These are phyloP conservation scores for Pyronema domesticum DNA, from an alignment of 495 filamentous ascomycete species.

Conservation along the genomic window DNA sequence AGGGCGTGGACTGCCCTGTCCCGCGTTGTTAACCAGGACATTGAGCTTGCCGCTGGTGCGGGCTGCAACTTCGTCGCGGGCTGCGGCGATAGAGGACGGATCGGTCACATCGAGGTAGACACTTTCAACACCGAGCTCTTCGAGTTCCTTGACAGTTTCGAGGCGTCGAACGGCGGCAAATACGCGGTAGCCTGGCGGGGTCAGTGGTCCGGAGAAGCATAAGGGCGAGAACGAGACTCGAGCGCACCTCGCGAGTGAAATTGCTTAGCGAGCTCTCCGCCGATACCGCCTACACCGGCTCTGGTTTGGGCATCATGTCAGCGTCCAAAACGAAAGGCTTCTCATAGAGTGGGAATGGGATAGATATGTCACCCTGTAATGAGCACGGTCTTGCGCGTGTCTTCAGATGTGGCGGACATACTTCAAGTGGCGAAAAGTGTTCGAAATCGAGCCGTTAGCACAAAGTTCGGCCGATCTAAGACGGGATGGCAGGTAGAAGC, in stretches of 20 bases:
- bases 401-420: not conserved
- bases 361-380: conserved; percentile 15
- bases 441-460: too few species aligned
- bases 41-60: conserved; percentile 28
- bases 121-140: conserved; percentile 29
- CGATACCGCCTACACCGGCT: conserved; percentile 32
- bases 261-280: conserved; percentile 34
- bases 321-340: not conserved
- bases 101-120: conserved; percentile 34
- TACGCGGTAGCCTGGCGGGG: conserved; percentile 28
- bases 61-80: conserved; percentile 9
- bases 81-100: conserved; percentile 25
- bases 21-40: conserved; percentile 40
- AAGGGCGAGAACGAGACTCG: not conserved
- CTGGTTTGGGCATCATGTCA: not conserved
- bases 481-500: too few species aligned
- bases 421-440: too few species aligned
- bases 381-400: conserved; percentile 15
- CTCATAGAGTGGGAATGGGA: not conserved
- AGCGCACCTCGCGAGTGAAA: conserved; percentile 31
- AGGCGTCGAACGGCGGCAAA: conserved; percentile 38
- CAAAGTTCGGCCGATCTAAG: too few species aligned
- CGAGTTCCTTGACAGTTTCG: conserved; percentile 27
- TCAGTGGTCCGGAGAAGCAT: not conserved
- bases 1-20: conserved; percentile 27